Percentiles rank a stretch among this genome's conserved stretches.
Evolutionary conservation across 139 green algal species (phyloP).

Genomic region (Asterochloris erici): DNA sequence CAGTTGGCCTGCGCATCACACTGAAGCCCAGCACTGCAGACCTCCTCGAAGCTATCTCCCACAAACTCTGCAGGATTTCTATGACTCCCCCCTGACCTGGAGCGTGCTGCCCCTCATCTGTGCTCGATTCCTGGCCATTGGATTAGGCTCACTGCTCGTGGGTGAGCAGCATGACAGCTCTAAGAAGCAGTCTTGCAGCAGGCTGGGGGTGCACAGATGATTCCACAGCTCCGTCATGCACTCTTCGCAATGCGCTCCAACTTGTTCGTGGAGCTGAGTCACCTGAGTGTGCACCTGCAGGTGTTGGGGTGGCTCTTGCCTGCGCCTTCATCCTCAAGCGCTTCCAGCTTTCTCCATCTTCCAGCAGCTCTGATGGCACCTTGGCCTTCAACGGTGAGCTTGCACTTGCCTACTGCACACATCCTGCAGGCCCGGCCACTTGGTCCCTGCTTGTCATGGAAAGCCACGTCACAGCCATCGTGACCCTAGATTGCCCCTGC

Average conservation of each 20-base stretch:
- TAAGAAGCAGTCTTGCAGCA: not conserved
- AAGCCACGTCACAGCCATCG: no score
- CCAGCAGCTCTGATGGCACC: not conserved
- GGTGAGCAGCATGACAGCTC: not conserved
- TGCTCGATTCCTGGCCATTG: conserved; percentile 24
- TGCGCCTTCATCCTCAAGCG: conserved; percentile 51
- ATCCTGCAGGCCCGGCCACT: no score
- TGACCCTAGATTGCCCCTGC: no score
- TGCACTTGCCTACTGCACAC: no score
- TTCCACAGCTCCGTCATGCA: not conserved
- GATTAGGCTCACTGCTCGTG: conserved; percentile 20
- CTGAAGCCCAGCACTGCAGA: no score
- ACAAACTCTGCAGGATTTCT: conserved; percentile 44
- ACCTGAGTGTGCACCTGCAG: not conserved
- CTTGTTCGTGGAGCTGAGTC: not conserved
- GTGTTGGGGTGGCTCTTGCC: conserved; percentile 32
- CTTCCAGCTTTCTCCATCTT: conserved; percentile 25
- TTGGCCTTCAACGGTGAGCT: conserved; percentile 24
- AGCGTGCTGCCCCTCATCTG: conserved; percentile 21
- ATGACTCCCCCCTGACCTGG: conserved; percentile 18
- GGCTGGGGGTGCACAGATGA: not conserved
- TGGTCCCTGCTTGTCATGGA: no score
- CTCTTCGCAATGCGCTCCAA: not conserved
- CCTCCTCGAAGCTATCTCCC: no score
- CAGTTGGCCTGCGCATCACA: no score